phyloP scores from a whole-genome alignment of 139 green algal genomes.

The Micractinium sp. region DNA sequence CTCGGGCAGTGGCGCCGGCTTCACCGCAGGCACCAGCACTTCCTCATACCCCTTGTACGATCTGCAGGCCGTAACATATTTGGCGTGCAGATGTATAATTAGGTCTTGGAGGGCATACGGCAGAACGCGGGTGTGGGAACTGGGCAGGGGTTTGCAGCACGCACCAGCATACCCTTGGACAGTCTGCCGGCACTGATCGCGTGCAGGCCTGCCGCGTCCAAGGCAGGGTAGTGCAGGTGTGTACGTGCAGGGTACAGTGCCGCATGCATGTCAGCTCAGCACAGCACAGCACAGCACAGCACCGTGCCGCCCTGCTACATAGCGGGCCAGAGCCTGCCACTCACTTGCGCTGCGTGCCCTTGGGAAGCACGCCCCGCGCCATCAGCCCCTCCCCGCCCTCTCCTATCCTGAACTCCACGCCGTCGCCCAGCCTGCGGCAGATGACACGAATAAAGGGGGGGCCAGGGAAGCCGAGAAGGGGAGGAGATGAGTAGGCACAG shows the following conservation, averaged over 20 bases:
- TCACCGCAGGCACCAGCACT: constrained; percentile 79
- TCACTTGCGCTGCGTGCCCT: constrained; percentile 69
- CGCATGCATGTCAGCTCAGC: neutral
- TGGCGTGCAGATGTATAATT: too few species aligned
- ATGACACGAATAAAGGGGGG: too few species aligned
- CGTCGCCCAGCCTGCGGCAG: constrained; percentile 35
- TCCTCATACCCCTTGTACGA: constrained; percentile 90
- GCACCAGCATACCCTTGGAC: constrained; percentile 61
- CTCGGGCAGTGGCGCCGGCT: constrained; percentile 44
- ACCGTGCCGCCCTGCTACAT: too few species aligned
- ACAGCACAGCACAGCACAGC: neutral
- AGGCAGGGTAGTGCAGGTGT: neutral
- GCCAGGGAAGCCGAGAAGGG: too few species aligned
- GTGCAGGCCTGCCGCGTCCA: too few species aligned
- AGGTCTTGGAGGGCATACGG: neutral
- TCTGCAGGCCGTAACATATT: constrained; percentile 46
- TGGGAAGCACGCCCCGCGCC: constrained; percentile 55
- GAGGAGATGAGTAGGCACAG: neutral
- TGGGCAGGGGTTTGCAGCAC: neutral
- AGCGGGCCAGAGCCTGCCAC: too few species aligned
- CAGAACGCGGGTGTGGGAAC: neutral
- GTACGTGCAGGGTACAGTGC: neutral
- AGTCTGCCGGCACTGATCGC: too few species aligned
- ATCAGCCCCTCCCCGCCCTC: constrained; percentile 34
- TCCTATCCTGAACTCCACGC: constrained; percentile 64